These are phyloP conservation scores for sorghum (Sorghum bicolor) DNA, from an alignment of 176 grass and related monocot genomes.

Conservation along the genomic window DNA sequence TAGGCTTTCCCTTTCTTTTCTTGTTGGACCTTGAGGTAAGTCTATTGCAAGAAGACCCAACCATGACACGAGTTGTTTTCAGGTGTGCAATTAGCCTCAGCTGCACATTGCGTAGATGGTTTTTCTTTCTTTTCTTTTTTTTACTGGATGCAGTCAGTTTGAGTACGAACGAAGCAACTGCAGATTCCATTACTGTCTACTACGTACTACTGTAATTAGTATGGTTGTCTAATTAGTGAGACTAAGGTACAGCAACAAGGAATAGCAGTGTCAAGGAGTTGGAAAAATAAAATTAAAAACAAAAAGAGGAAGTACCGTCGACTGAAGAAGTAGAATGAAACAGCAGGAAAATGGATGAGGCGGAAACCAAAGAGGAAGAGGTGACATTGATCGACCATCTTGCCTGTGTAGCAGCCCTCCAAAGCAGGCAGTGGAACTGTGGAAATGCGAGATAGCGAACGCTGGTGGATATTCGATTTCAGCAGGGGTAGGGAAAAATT, in stretches of 20 bases:
- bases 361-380: not conserved
- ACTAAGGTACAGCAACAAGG: not conserved
- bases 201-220: not conserved
- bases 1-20: not conserved
- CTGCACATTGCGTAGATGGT: not conserved
- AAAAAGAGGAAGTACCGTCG: not conserved
- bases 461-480: not conserved
- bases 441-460: too few species aligned
- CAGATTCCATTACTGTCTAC: not conserved
- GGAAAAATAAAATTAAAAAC: accelerated
- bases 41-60: not conserved
- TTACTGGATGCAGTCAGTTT: not conserved
- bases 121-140: not conserved
- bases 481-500: not conserved
- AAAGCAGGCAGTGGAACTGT: too few species aligned
- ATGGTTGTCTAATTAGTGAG: not conserved
- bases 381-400: not conserved
- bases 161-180: not conserved
- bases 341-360: not conserved
- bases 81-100: not conserved
- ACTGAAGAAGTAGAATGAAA: not conserved
- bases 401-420: not conserved
- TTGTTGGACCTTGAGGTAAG: not conserved
- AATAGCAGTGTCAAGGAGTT: too few species aligned
- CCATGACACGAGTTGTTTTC: not conserved